These are phyloP conservation scores for Cercospora sp. DNA, from an alignment of 2,329 filamentous ascomycete species.

Conservation along the genomic window DNA sequence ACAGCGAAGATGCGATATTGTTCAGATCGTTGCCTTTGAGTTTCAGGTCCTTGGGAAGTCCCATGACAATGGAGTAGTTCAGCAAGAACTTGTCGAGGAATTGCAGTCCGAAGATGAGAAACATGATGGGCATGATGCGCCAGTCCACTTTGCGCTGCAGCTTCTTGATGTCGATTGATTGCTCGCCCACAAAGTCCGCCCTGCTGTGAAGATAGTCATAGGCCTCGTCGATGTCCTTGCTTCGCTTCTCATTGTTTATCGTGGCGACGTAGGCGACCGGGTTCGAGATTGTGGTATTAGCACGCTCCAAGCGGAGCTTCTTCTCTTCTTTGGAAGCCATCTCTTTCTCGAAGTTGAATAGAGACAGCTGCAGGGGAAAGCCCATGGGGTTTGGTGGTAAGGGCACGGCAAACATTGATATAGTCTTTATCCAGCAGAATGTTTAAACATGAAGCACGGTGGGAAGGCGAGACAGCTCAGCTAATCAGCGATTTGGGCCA, in stretches of 20 bases:
- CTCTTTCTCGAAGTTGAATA: slow-evolving; percentile 7
- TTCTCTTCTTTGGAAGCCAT: slow-evolving; percentile 6
- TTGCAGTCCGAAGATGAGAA: slow-evolving; percentile 18
- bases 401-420: slow-evolving; percentile 3
- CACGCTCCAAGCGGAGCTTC: slow-evolving; percentile 5
- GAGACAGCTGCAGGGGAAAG: slow-evolving; percentile 2
- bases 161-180: slow-evolving; percentile 15
- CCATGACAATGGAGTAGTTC: slow-evolving; percentile 68
- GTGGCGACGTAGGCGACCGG: neutral
- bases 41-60: slow-evolving; percentile 35
- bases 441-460: neutral
- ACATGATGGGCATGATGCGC: slow-evolving; percentile 24
- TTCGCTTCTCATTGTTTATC: slow-evolving; percentile 4
- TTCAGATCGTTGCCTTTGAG: slow-evolving; percentile 26
- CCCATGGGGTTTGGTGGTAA: slow-evolving; percentile 6
- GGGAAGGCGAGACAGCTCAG: neutral
- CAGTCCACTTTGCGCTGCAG: slow-evolving; percentile 26
- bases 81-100: slow-evolving; percentile 56
- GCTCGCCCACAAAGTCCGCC: slow-evolving; percentile 15
- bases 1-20: slow-evolving; percentile 24
- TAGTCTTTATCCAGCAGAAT: neutral
- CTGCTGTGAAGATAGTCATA: slow-evolving; percentile 16
- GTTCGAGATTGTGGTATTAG: neutral
- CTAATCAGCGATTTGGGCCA: neutral
- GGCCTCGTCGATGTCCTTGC: slow-evolving; percentile 18